A percentile compares a stretch with the other conserved stretches of the same genome.
phyloP scores from a whole-genome alignment of 2,329 filamentous ascomycete genomes.

The Dendrostoma leiphaemia region DNA sequence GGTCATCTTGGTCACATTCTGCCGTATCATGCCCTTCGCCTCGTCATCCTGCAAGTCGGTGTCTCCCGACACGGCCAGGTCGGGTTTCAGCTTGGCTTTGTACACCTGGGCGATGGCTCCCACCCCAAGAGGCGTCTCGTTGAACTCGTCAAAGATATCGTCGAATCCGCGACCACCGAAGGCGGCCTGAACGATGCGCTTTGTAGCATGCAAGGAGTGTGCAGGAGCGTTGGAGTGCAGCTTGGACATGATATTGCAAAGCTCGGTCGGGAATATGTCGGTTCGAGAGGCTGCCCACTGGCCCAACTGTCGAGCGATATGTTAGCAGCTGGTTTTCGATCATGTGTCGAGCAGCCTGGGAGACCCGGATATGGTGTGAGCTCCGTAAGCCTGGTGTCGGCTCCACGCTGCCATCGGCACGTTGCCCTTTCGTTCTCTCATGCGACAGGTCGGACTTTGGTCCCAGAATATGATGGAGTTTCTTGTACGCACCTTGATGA shows the following conservation, averaged over 20 bases:
- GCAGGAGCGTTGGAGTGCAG: conserved; percentile 93
- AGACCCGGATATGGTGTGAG: not conserved
- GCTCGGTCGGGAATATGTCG: conserved; percentile 90
- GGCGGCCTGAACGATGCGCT: conserved; percentile 73
- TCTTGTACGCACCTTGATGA: conserved; percentile 74
- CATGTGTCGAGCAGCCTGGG: too few species aligned
- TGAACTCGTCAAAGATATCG: conserved; percentile 94
- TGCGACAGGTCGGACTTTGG: too few species aligned
- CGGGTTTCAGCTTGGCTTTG: conserved; percentile 84
- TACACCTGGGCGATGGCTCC: conserved; percentile 98
- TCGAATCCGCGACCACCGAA: conserved; percentile 80
- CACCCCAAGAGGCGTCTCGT: conserved; percentile 84
- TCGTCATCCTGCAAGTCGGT: conserved; percentile 48
- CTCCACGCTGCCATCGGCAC: too few species aligned
- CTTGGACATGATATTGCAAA: conserved; percentile 92
- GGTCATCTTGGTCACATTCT: conserved; percentile 71
- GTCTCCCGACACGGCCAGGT: conserved; percentile 64
- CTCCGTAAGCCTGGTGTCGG: too few species aligned
- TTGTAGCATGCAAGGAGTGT: conserved; percentile 79
- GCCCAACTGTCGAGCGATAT: conserved; percentile 60
- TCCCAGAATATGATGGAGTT: too few species aligned
- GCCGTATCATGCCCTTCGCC: conserved; percentile 45
- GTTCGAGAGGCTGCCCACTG: conserved; percentile 98
- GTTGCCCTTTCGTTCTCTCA: too few species aligned
- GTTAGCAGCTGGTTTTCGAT: conserved; percentile 3